A percentile compares a stretch with the other conserved stretches of the same genome.
Conservation (phyloP, 805 yeast genomes). For the Kluyveromyces dobzhanskii region DNA sequence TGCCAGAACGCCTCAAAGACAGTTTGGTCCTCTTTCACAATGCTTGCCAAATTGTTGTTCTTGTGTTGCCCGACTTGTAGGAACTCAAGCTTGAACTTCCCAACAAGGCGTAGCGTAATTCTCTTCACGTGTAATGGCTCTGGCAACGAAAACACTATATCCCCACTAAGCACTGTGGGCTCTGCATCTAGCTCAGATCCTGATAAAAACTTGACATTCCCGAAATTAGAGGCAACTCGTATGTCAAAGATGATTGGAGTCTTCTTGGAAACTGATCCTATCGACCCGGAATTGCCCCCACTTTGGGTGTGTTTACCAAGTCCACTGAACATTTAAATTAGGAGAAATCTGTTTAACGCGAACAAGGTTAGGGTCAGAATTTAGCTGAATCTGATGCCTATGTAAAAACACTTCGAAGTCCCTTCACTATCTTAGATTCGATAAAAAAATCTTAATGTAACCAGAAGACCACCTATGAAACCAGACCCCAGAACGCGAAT, state of each 20-base stretch:
- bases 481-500: too few relatives aligned
- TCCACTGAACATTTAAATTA: too few relatives aligned
- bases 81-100: conserved; percentile 55
- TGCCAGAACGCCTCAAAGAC: conserved; percentile 74
- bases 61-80: conserved; percentile 36
- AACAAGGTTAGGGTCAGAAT: too few relatives aligned
- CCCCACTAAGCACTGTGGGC: conserved; percentile 66
- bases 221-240: conserved; percentile 30
- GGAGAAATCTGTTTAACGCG: too few relatives aligned
- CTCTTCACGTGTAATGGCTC: conserved; percentile 60
- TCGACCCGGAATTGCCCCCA: too few relatives aligned
- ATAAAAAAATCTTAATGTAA: too few relatives aligned
- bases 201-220: conserved; percentile 64
- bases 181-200: conserved; percentile 74
- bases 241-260: conserved; percentile 26
- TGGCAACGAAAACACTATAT: conserved; percentile 57
- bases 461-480: too few relatives aligned
- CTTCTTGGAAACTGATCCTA: neutral
- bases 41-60: conserved; percentile 29
- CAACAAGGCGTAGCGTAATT: conserved; percentile 52
- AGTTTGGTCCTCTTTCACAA: conserved; percentile 43
- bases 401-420: too few relatives aligned
- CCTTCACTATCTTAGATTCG: too few relatives aligned
- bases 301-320: too few relatives aligned
- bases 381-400: too few relatives aligned